Evolutionary conservation across 495 filamentous ascomycete genomes (phyloP), one percentile per base, ranked within the genome.

Genomic region (Arthonia radiata): DNA sequence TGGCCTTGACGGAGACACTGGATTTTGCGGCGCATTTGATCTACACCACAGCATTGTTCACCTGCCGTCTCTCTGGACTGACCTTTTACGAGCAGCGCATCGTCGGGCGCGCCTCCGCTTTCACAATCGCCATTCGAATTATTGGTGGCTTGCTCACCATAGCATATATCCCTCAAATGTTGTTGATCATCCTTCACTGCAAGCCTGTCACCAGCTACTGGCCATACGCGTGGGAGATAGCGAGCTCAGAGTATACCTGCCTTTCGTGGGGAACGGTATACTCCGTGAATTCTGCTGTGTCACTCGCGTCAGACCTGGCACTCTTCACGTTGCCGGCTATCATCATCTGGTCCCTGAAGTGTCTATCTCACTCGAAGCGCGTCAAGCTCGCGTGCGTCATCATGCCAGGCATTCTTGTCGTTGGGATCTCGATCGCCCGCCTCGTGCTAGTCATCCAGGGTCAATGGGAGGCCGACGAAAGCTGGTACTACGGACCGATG

Each of bases 61-160:
- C 49, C 13, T 56, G 54, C 35, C 51, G 54, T 18, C 35, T 57
- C 1, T 57, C 54, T 14, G 54, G 54, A 34, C 46, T 59, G 5
- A 48, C 54, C 11, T 57, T 59, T 35, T 59, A 56, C 33, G n/a
- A n/a, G n/a, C 43, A 44, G 15, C 49, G 53, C 7, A 40, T 59
- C 17, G 40, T 41, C n/a, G 37, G 34, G 4, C 43, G 44, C 10
- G 36, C 44, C 16, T 30, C 36, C 31, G 44, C 43, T 13, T 34
- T 58, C 2, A 37, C 38, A 15, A 17, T 43, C n/a, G 35, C 40
- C 25, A 50, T 56, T 32, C 35, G 42, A 14, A 24, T 43, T 15
- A 47, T 49, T 5, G 40, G 33, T 2, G 43, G 34, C 5, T 25
- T 46, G 47, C 35, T 58, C 16, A 30, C 46, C 27, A 41, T 35